Percentiles rank a stretch among this genome's conserved stretches.
phyloP scores from a whole-genome alignment of 176 grass and related monocot species.

The Juncus effusus region DNA sequence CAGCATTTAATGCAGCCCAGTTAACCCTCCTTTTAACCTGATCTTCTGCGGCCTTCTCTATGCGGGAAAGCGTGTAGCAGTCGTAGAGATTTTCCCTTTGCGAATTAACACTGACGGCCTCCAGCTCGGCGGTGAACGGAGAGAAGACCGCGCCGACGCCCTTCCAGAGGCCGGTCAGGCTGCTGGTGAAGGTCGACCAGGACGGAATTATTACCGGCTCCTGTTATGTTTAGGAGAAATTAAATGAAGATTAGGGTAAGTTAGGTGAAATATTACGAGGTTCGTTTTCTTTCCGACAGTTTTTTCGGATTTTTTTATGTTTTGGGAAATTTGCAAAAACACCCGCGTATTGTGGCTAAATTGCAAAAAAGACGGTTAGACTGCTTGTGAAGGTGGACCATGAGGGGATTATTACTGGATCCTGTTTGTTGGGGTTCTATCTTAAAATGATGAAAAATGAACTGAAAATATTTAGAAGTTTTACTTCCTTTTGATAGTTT shows the following conservation, averaged over 20 bases:
- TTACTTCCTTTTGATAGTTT: background rate
- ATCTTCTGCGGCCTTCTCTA: conserved; percentile 44
- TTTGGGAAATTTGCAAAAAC: too few relatives aligned
- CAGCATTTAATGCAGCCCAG: conserved; percentile 64
- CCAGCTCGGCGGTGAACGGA: conserved; percentile 85
- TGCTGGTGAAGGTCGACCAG: conserved; percentile 93
- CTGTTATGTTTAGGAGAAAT: conserved; percentile 26
- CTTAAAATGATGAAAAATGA: background rate
- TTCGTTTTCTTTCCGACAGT: background rate
- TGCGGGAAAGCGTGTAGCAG: conserved; percentile 70
- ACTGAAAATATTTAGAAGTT: background rate
- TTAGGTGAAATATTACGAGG: background rate
- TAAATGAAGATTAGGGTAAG: background rate
- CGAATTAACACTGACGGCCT: conserved; percentile 71
- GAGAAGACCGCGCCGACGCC: conserved; percentile 86
- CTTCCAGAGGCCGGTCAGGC: conserved; percentile 88
- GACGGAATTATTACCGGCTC: conserved; percentile 88
- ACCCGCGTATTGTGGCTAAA: too few relatives aligned
- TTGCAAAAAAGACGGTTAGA: conserved; percentile 53
- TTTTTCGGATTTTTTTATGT: background rate
- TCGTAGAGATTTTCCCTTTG: conserved; percentile 92
- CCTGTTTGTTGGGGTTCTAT: conserved; percentile 29
- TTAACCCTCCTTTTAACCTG: conserved; percentile 67
- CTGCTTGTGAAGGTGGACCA: conserved; percentile 95
- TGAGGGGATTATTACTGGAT: conserved; percentile 82